phyloP scores from a whole-genome alignment of 371 early-diverging fungal genomes.

The Rhizopus delemar region DNA sequence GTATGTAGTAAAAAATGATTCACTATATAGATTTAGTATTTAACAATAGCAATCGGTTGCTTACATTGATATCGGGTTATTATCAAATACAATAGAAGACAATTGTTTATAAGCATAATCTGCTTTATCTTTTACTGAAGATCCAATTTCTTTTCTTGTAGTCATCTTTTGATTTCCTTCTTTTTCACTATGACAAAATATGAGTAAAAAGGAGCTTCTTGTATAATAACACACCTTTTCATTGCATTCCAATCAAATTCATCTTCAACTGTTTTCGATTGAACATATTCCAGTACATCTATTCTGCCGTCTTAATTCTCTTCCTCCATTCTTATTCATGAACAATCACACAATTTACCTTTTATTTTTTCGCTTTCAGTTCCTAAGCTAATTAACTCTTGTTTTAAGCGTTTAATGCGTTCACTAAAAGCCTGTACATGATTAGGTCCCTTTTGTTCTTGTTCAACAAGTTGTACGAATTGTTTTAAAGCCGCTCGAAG shows the following conservation, averaged over 20 bases:
- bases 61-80: slow-evolving; percentile 22
- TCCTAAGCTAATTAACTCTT: slow-evolving; percentile 28
- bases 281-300: slow-evolving; percentile 32
- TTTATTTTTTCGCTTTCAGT: slow-evolving; percentile 33
- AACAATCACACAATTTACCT: slow-evolving; percentile 21
- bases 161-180: slow-evolving; percentile 21
- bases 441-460: slow-evolving; percentile 34
- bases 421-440: slow-evolving; percentile 34
- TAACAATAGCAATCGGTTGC: neutral
- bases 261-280: slow-evolving; percentile 22
- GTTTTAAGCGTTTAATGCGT: slow-evolving; percentile 27
- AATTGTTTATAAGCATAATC: slow-evolving; percentile 31
- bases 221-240: slow-evolving; percentile 18
- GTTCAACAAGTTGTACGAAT: slow-evolving; percentile 35
- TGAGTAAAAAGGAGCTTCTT: neutral
- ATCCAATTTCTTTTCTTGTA: slow-evolving; percentile 31
- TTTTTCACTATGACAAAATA: neutral
- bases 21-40: slow-evolving; percentile 12
- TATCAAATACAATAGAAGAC: slow-evolving; percentile 21
- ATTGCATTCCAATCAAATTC: slow-evolving; percentile 28
- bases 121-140: slow-evolving; percentile 30
- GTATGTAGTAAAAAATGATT: slow-evolving; percentile 27
- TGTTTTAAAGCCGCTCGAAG: slow-evolving; percentile 33
- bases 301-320: neutral
- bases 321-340: slow-evolving; percentile 1